Conservation (phyloP, 345 rosid species). For the Pistacia atlantica region DNA sequence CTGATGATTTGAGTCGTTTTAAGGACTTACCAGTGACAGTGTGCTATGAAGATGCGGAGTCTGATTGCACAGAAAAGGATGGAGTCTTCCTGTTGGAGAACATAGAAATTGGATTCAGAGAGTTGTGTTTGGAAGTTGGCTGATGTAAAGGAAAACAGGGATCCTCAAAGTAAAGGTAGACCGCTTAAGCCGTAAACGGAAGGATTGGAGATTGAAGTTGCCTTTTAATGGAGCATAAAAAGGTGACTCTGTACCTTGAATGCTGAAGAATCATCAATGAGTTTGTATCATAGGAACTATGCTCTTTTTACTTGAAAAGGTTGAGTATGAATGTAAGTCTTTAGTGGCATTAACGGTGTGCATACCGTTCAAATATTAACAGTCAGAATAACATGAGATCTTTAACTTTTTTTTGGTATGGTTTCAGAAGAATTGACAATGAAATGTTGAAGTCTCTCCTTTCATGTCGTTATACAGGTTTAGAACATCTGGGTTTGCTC, state of each 20-base stretch:
- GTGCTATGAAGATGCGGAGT: conserved; percentile 49
- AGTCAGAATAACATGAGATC: background rate
- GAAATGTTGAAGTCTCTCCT: too few relatives aligned
- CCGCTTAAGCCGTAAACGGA: conserved; percentile 76
- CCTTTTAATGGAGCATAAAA: conserved; percentile 53
- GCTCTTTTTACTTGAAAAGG: background rate
- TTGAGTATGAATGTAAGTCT: background rate
- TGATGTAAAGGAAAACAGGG: conserved; percentile 80
- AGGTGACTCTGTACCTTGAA: conserved; percentile 63
- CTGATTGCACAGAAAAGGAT: conserved; percentile 39
- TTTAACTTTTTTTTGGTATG: background rate
- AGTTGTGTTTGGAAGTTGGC: conserved; percentile 84
- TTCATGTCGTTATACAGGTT: too few relatives aligned
- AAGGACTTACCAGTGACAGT: conserved; percentile 75
- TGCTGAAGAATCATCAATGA: conserved; percentile 24
- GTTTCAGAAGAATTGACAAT: background rate
- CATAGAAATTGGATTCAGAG: conserved; percentile 52
- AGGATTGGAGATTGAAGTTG: conserved; percentile 69
- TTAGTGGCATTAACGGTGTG: background rate
- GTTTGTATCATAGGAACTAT: background rate
- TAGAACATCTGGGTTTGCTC: too few relatives aligned
- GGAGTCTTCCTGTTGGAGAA: conserved; percentile 69
- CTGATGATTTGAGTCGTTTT: conserved; percentile 69
- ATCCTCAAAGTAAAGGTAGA: conserved; percentile 76
- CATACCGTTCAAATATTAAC: background rate